A percentile compares a stretch with the other conserved stretches of the same genome.
phyloP scores from a whole-genome alignment of 148 eudicot genomes.

The Rheum nobile region DNA sequence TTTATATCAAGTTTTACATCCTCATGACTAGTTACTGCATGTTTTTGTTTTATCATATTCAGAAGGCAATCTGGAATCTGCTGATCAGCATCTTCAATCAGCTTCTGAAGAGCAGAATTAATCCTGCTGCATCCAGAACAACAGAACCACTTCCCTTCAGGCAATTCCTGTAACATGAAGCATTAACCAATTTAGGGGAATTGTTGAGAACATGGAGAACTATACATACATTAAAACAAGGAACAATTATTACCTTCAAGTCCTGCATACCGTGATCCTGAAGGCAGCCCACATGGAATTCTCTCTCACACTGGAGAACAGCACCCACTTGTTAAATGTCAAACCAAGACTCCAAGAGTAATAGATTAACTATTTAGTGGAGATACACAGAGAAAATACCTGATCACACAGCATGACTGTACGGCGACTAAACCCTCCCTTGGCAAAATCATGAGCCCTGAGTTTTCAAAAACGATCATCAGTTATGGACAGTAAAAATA shows the following conservation, averaged over 20 bases:
- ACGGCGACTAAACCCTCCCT: slow-evolving; percentile 42
- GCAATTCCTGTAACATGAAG: slow-evolving; percentile 52
- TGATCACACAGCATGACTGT: slow-evolving; percentile 87
- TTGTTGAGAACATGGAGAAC: neutral
- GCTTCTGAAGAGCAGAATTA: slow-evolving; percentile 30
- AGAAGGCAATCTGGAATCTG: slow-evolving; percentile 34
- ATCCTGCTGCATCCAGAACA: slow-evolving; percentile 35
- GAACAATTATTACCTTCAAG: slow-evolving; percentile 32
- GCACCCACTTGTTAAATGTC: neutral
- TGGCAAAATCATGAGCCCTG: slow-evolving; percentile 71
- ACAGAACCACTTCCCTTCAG: slow-evolving; percentile 76
- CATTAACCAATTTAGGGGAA: neutral
- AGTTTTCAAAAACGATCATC: neutral
- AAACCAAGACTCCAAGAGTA: neutral
- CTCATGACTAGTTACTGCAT: slow-evolving; percentile 23
- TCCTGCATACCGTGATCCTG: slow-evolving; percentile 43
- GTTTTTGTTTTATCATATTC: slow-evolving; percentile 37
- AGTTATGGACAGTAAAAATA: neutral
- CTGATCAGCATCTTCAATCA: slow-evolving; percentile 41
- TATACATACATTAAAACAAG: neutral
- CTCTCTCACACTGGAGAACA: slow-evolving; percentile 58
- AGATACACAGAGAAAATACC: slow-evolving; percentile 23
- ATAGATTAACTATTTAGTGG: neutral
- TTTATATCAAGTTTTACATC: slow-evolving; percentile 31
- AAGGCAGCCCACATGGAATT: slow-evolving; percentile 75